phyloP scores from a whole-genome alignment of 1,284 basidiomycete species.

The Cerioporus squamosus region DNA sequence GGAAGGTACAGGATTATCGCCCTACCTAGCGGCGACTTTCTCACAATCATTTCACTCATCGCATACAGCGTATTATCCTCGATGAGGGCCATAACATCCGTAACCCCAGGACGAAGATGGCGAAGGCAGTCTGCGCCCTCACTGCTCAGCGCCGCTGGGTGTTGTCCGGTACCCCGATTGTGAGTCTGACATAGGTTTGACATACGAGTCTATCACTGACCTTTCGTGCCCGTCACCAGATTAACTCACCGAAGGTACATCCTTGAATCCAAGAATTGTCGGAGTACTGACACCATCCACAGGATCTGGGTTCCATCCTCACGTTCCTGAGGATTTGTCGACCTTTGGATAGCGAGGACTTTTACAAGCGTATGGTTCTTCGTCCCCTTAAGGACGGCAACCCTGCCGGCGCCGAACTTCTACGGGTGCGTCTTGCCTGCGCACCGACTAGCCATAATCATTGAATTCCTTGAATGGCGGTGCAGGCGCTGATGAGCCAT shows the following conservation, averaged over 20 bases:
- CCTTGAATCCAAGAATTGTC: neutral
- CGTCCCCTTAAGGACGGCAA: slow-evolving; percentile 74
- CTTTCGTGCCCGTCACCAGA: slow-evolving; percentile 52
- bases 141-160: slow-evolving; percentile 81
- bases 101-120: slow-evolving; percentile 86
- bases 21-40: too few relatives aligned
- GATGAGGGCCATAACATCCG: slow-evolving; percentile 90
- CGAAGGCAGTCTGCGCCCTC: slow-evolving; percentile 70
- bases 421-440: slow-evolving; percentile 54
- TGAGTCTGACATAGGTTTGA: slow-evolving; percentile 41
- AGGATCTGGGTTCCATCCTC: slow-evolving; percentile 87
- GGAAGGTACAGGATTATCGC: slow-evolving; percentile 62
- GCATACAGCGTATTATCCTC: slow-evolving; percentile 69
- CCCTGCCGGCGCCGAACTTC: slow-evolving; percentile 66
- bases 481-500: slow-evolving; percentile 81
- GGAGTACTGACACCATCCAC: neutral
- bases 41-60: too few relatives aligned
- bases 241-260: slow-evolving; percentile 75
- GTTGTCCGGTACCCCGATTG: slow-evolving; percentile 86
- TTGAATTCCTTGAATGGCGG: neutral
- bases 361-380: slow-evolving; percentile 77
- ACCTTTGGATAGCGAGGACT: slow-evolving; percentile 81
- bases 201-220: neutral
- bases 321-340: slow-evolving; percentile 81
- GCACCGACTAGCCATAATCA: slow-evolving; percentile 7